Evolutionary conservation across 2,329 filamentous ascomycete genomes (phyloP).

Genomic region (Beauveria sp.): DNA sequence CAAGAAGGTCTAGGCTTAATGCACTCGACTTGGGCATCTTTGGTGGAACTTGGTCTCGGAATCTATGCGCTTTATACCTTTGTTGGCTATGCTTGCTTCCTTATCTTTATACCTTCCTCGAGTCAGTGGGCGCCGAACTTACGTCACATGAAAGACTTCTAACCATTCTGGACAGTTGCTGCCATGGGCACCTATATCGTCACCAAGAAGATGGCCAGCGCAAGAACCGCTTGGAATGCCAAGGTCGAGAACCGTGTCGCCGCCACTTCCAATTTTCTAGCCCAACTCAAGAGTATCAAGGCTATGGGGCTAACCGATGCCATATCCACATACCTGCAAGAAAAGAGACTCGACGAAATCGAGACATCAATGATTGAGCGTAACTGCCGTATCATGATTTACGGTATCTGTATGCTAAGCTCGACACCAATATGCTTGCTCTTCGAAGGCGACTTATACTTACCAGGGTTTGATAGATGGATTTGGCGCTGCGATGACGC

Average conservation of each 20-base stretch:
- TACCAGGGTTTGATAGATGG: neutral
- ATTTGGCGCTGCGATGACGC: neutral
- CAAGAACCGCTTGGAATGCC: neutral
- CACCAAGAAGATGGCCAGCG: neutral
- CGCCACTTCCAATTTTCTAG: neutral
- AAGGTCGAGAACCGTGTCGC: neutral
- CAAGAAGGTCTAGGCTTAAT: neutral
- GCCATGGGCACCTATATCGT: neutral
- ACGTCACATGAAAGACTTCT: neutral
- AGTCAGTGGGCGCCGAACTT: neutral
- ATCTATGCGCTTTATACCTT: neutral
- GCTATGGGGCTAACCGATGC: neutral
- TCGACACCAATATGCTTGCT: too few species aligned
- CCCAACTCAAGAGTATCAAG: neutral
- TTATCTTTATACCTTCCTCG: neutral
- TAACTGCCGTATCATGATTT: neutral
- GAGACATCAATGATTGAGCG: neutral
- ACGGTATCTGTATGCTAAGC: neutral
- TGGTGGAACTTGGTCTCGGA: neutral
- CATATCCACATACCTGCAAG: neutral
- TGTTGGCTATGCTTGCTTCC: neutral
- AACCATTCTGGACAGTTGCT: neutral
- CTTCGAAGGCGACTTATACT: too few species aligned
- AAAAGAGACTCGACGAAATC: neutral
- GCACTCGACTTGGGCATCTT: neutral